A percentile compares a stretch with the other conserved stretches of the same genome.
Conservation (phyloP, 2,329 filamentous ascomycete species). For the Parafenestella ontariensis region DNA sequence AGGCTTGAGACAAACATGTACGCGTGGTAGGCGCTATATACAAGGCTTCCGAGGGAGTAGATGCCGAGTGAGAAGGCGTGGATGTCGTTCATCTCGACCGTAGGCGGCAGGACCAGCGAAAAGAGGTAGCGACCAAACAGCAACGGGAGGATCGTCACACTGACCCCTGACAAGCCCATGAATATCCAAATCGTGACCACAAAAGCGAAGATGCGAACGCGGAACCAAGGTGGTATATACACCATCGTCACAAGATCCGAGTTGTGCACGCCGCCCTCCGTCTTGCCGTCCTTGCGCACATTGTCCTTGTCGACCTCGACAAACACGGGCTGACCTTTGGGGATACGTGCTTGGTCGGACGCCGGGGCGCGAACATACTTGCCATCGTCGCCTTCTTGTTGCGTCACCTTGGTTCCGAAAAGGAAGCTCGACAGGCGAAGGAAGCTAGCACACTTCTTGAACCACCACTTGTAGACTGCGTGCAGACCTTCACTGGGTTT, state of each 20-base stretch:
- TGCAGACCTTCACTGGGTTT: conserved; percentile 86
- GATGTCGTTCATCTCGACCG: conserved; percentile 80
- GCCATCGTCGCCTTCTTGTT: conserved; percentile 85
- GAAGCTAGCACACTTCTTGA: conserved; percentile 79
- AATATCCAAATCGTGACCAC: conserved; percentile 93
- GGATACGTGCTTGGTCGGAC: conserved; percentile 92
- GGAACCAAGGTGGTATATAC: conserved; percentile 85
- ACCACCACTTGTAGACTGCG: conserved; percentile 94
- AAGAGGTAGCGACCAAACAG: conserved; percentile 84
- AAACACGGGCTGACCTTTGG: conserved; percentile 83
- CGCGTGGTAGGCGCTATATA: conserved; percentile 62
- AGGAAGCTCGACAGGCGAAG: conserved; percentile 90
- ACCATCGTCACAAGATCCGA: conserved; percentile 59
- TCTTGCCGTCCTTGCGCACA: conserved; percentile 66
- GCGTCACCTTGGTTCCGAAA: conserved; percentile 79
- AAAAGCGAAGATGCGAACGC: conserved; percentile 79
- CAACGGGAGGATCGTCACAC: conserved; percentile 84
- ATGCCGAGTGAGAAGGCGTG: conserved; percentile 94
- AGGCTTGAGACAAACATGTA: conserved; percentile 55
- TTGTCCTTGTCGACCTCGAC: conserved; percentile 75
- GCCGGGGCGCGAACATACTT: conserved; percentile 90
- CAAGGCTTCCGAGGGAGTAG: conserved; percentile 74
- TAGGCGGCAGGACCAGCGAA: conserved; percentile 71
- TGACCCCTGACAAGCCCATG: conserved; percentile 84
- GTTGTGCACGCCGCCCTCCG: conserved; percentile 49